Base-by-base conservation (phyloP, 257 asterid species). In the Nemophila menziesii region DNA sequence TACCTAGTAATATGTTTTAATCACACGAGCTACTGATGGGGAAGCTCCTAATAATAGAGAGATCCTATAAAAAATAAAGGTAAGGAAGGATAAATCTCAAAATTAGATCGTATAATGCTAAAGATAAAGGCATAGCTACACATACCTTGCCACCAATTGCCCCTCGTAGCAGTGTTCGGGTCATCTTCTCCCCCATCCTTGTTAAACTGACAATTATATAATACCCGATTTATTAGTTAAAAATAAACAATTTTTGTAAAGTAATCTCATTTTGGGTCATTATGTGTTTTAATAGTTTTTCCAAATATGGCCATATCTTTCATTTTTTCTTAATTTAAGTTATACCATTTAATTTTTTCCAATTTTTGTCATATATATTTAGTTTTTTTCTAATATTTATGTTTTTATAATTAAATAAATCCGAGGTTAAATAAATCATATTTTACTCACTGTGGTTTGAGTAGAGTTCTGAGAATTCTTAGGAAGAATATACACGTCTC, bases 141-240 rank as follows among this genome's bases (percentile, higher is more conserved):
- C 51, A 16, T 57, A 80, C 95, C 95, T 74, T 77, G 79, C 95
- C 95, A 85, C 95, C 95, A 85, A 46, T 85, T 78, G 29, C 95
- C 95, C 45, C 93, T 68, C 1, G 92, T 77, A 54, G 92, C 93
- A 46, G 70, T 57, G 58, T 60, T 74, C 0, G 80, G 60, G 49
- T 80, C 95, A 54, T 80, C 92, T 51, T 80, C 87, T 22, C 68
- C 78, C 0, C 59, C 71, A 10, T 84, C 93, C 56, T 74, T 73
- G 17, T 51, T 65, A 54, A 64, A 67, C 92, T 83, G 61, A 41
- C 20, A 8, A 41, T 2, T 7, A 17, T 41, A 13, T 17, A 41
- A 22, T 17, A 18, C 8, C 24, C 8, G 46, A 41, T 41, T 19
- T 2, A 14, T 29, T 10, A 29, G 36, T 29, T 7, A 29, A 24